A percentile compares a stretch with the other conserved stretches of the same genome.
These are phyloP conservation scores for Herpotrichia juniperi DNA, from an alignment of 2,329 filamentous ascomycete species.

Conservation along the genomic window DNA sequence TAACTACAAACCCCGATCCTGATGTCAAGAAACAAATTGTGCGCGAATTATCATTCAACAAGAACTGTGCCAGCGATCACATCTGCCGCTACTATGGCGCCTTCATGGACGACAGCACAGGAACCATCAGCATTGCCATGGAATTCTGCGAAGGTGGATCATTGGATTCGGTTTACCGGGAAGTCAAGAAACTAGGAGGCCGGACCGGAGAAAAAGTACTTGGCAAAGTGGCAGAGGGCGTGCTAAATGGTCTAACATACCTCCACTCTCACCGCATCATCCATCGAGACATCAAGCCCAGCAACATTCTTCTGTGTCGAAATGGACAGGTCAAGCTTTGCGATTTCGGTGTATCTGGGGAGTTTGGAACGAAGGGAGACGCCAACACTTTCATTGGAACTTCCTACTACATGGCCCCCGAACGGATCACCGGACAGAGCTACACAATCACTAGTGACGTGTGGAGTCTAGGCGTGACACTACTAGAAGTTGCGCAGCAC, in stretches of 20 bases:
- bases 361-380: constrained; percentile 98
- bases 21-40: constrained; percentile 99
- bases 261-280: constrained; percentile 96
- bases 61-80: constrained; percentile 92
- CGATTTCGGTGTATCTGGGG: constrained; percentile 96
- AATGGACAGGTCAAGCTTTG: constrained; percentile 92
- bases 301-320: constrained; percentile 92
- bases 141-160: constrained; percentile 98
- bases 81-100: constrained; percentile 98
- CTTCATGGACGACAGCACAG: constrained; percentile 93
- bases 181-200: constrained; percentile 93
- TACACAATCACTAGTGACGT: constrained; percentile 99
- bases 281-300: constrained; percentile 98
- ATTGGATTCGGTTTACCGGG: constrained; percentile 94
- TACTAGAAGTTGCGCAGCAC: constrained; percentile 99
- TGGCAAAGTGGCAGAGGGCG: constrained; percentile 94
- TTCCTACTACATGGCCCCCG: constrained; percentile 98
- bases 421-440: constrained; percentile 94
- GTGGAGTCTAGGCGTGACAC: constrained; percentile 94
- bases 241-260: constrained; percentile 91
- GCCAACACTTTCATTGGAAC: constrained; percentile 99
- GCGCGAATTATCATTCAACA: constrained; percentile 96
- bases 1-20: constrained; percentile 96
- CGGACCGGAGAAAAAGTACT: constrained; percentile 96
- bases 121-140: constrained; percentile 98